These are phyloP conservation scores for Sporothrix protearum DNA, from an alignment of 2,329 filamentous ascomycete genomes.

Conservation along the genomic window DNA sequence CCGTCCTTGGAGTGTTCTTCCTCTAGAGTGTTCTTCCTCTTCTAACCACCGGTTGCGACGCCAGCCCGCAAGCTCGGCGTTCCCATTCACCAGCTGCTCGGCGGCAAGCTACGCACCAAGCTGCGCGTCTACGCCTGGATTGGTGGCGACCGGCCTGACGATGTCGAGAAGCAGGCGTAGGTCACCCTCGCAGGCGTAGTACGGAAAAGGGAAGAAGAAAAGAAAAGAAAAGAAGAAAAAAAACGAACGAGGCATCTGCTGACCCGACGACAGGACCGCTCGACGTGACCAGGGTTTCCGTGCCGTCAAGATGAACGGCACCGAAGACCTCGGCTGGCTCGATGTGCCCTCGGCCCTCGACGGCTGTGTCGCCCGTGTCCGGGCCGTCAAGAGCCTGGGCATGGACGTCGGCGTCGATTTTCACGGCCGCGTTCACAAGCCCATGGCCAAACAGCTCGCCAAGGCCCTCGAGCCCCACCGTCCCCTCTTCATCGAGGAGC, in stretches of 20 bases:
- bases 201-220: background rate
- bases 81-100: slow-evolving; percentile 63
- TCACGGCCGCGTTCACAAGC: slow-evolving; percentile 65
- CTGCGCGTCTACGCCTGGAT: slow-evolving; percentile 68
- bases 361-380: slow-evolving; percentile 57
- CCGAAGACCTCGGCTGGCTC: slow-evolving; percentile 64
- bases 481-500: slow-evolving; percentile 66
- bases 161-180: slow-evolving; percentile 57
- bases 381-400: slow-evolving; percentile 59
- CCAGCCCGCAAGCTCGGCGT: slow-evolving; percentile 38
- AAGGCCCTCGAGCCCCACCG: slow-evolving; percentile 57
- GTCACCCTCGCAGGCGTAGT: no score
- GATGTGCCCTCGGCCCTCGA: slow-evolving; percentile 58
- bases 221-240: background rate
- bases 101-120: slow-evolving; percentile 62
- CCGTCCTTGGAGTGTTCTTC: background rate
- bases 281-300: slow-evolving; percentile 55
- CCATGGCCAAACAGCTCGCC: slow-evolving; percentile 67
- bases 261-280: slow-evolving; percentile 29
- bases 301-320: slow-evolving; percentile 67
- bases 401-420: slow-evolving; percentile 67
- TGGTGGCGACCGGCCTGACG: slow-evolving; percentile 60
- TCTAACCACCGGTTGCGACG: background rate
- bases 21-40: background rate
- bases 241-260: no score